A percentile compares a stretch with the other conserved stretches of the same genome.
Conservation (phyloP, 257 asterid genomes). For the Anisodus acutangulus region DNA sequence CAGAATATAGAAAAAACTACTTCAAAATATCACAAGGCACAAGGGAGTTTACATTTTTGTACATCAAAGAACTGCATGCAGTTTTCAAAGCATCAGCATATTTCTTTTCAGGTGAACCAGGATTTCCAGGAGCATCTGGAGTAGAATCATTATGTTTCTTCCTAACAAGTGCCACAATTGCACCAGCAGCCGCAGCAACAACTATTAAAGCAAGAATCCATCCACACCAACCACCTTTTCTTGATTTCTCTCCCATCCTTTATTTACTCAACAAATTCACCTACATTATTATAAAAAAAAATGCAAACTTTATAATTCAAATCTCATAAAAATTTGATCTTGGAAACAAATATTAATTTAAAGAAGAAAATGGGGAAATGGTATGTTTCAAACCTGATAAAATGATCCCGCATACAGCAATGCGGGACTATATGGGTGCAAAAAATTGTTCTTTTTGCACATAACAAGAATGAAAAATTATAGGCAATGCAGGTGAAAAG, state of each 20-base stretch:
- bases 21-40: conserved; percentile 17
- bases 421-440: conserved; percentile 13
- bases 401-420: conserved; percentile 19
- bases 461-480: neutral
- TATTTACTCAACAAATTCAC: conserved; percentile 6
- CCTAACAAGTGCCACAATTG: conserved; percentile 43
- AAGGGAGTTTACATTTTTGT: conserved; percentile 64
- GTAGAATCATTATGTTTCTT: conserved; percentile 46
- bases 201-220: conserved; percentile 57
- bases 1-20: conserved; percentile 1
- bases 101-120: conserved; percentile 54
- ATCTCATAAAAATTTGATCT: conserved; percentile 12
- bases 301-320: conserved; percentile 12
- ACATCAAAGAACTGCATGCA: conserved; percentile 88
- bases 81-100: conserved; percentile 67
- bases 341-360: neutral
- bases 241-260: conserved; percentile 53
- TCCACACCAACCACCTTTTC: conserved; percentile 62
- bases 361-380: neutral
- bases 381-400: neutral
- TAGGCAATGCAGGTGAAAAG: neutral
- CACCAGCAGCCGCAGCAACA: conserved; percentile 47
- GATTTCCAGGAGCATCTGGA: conserved; percentile 67
- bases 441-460: neutral
- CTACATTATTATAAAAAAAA: conserved; percentile 24